phyloP scores from a whole-genome alignment of 371 early-diverging fungal species.

The Rhizopus microsporus region DNA sequence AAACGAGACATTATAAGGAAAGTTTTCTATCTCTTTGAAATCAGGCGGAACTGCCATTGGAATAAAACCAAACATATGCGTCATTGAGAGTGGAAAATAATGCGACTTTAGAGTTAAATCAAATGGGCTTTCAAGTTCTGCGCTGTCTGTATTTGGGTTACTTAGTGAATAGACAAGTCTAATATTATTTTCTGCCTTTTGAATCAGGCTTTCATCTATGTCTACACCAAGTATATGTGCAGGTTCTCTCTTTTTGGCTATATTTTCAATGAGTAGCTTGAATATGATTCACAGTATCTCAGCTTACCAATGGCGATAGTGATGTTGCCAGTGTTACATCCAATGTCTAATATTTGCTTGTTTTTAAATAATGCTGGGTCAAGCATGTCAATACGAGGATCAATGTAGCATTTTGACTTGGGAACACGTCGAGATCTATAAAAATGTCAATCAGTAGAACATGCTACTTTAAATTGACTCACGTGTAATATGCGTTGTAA shows the following conservation, averaged over 20 bases:
- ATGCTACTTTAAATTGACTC: not conserved
- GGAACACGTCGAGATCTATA: not conserved
- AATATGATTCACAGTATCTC: not conserved
- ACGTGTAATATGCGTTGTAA: slow-evolving; percentile 4
- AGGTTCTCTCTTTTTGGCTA: slow-evolving; percentile 53
- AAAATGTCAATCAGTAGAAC: not conserved
- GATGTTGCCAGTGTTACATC: slow-evolving; percentile 82
- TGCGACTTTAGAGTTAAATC: slow-evolving; percentile 36
- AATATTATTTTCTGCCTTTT: slow-evolving; percentile 58
- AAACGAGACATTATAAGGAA: slow-evolving; percentile 71
- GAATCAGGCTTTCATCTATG: slow-evolving; percentile 71
- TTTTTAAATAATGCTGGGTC: slow-evolving; percentile 53
- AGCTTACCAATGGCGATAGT: slow-evolving; percentile 61
- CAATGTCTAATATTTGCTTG: slow-evolving; percentile 78
- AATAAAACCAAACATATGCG: slow-evolving; percentile 57
- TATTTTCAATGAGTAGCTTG: not conserved
- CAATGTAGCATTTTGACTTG: slow-evolving; percentile 22
- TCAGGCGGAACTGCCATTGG: slow-evolving; percentile 34
- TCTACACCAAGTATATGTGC: slow-evolving; percentile 70
- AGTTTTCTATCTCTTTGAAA: slow-evolving; percentile 23
- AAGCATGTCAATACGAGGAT: slow-evolving; percentile 66
- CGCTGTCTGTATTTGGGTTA: slow-evolving; percentile 22
- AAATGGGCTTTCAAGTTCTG: slow-evolving; percentile 4
- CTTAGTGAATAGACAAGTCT: slow-evolving; percentile 46
- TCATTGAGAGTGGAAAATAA: slow-evolving; percentile 68